Evolutionary conservation across 2,329 filamentous ascomycete species (phyloP).

Genomic region (Colletotrichum musicola): DNA sequence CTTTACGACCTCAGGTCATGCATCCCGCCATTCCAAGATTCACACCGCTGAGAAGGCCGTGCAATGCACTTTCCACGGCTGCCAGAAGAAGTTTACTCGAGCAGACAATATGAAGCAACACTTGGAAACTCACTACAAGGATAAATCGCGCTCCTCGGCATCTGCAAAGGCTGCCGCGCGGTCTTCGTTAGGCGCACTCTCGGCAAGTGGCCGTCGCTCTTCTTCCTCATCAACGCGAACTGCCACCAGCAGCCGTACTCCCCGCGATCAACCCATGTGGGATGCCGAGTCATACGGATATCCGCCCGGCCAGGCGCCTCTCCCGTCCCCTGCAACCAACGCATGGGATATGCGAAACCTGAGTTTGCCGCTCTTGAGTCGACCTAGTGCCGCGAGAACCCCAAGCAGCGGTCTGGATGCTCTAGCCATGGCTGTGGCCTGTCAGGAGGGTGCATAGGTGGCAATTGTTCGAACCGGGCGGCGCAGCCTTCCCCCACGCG

Average conservation of each 20-base stretch:
- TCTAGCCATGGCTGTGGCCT: constrained; percentile 66
- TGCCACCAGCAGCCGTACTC: constrained; percentile 45
- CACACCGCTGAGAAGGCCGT: constrained; percentile 86
- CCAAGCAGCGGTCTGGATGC: constrained; percentile 67
- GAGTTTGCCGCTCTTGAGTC: constrained; percentile 58
- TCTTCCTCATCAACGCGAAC: constrained; percentile 49
- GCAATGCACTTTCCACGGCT: constrained; percentile 74
- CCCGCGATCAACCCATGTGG: constrained; percentile 53
- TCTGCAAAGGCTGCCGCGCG: constrained; percentile 44
- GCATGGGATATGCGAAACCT: constrained; percentile 63
- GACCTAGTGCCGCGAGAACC: constrained; percentile 57
- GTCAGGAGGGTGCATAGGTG: constrained; percentile 56
- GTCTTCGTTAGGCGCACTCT: constrained; percentile 41
- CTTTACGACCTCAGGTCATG: constrained; percentile 87
- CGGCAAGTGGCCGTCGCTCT: constrained; percentile 47
- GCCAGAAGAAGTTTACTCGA: constrained; percentile 84
- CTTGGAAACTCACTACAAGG: constrained; percentile 80
- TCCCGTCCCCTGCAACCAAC: constrained; percentile 53
- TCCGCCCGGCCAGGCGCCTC: constrained; percentile 45
- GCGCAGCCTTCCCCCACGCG: too few relatives aligned
- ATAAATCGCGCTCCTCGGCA: constrained; percentile 63
- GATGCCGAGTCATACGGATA: constrained; percentile 54
- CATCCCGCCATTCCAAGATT: constrained; percentile 87
- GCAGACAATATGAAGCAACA: constrained; percentile 93
- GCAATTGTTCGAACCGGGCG: neutral